Evolutionary conservation across 1,139 yeast species (phyloP), one percentile per base, ranked within the genome.

Genomic region (Diutina sp.): DNA sequence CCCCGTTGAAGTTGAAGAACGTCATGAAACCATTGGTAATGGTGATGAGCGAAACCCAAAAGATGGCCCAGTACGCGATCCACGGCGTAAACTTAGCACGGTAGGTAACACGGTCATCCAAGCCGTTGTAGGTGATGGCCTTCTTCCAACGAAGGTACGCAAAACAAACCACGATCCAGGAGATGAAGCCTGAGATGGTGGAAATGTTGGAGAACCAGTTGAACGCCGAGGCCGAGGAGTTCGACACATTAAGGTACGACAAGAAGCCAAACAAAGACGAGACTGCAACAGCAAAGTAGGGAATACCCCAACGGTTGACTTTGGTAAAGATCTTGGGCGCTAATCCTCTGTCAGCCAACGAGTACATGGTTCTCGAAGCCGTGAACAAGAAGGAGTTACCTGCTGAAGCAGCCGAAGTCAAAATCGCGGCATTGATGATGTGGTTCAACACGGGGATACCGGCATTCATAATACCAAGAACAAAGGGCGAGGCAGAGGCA

Each of bases 201-300:
- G 85, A 85, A 60, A 84, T 83, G 66, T 84, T 85, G 57, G 86
- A 84, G 60, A 86, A 82, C 74, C 87, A 85, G 56, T 72, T 72
- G 69, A 86, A 85, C n/a, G 84, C 79, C 32, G 72, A 69, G 6
- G 81, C 72, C 0, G 89, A 77, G 2, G 77, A 69, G 1, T 80
- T 69, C 0, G 87, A 75, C 51, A 78, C 78, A 61, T 80, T 83
- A 78, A 86, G 80, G 67, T 79, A 85, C 2, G 89, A 82, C 62
- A 85, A 73, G 70, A 84, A 86, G 57, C 88, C 84, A 56, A 86
- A 70, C 57, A 79, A 70, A 0, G 90, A 90, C 60, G 86, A 72
- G 0, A 73, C 61, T 56, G 78, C 71, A 58, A 81, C 75, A 18
- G 85, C 79, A 50, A 75, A 73, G 62, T 82, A 65, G 48, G 87